Base-by-base conservation (phyloP, 2,329 filamentous ascomycete genomes). In the Xylariaceae sp. region DNA sequence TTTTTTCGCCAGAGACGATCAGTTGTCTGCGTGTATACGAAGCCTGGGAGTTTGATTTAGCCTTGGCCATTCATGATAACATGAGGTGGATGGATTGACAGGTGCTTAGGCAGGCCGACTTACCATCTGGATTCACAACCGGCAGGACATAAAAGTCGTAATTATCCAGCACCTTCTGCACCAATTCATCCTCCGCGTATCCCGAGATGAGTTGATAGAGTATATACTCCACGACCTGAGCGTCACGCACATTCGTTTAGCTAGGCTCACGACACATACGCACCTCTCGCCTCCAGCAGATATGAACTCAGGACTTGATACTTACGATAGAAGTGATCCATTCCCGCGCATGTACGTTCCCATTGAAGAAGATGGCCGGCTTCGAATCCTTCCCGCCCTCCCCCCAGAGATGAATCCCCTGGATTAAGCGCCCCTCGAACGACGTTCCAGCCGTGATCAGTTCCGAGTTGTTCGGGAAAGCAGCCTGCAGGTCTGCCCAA, bases 91-190 rank as follows among this genome's bases (percentile, higher is more conserved):
- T 26, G 8, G n/a, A n/a, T n/a, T 8, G 26, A 26, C 8, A 21
- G 29, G 12, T 34, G 15, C 21, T 18, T 22, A n/a, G 21, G 18
- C 12, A 5, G 7, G 13, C 8, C n/a, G 13, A 45, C 68, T 61
- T 63, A 75, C 73, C 76, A 56, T 80, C 77, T 2, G 78, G 77
- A 60, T 80, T 80, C 37, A 78, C 75, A 44, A 80, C 70, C 1
- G 78, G 77, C 50, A 80, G 70, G 59, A 84, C 76, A 65, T 80
- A 83, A 60, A 80, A 84, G 64, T 84, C 80, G 61, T 80, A 83
- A 37, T 74, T 76, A 64, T 83, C 73, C 37, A 83, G 71, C 59
- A 77, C 76, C 4, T 68, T 65, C 32, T 70, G 72, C 5, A 75
- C 68, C 4, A 68, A 63, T 1, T 69, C 60, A 47, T 73, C 70